phyloP scores from a whole-genome alignment of 2,329 filamentous ascomycete species.

The Neofusicoccum laricinum region DNA sequence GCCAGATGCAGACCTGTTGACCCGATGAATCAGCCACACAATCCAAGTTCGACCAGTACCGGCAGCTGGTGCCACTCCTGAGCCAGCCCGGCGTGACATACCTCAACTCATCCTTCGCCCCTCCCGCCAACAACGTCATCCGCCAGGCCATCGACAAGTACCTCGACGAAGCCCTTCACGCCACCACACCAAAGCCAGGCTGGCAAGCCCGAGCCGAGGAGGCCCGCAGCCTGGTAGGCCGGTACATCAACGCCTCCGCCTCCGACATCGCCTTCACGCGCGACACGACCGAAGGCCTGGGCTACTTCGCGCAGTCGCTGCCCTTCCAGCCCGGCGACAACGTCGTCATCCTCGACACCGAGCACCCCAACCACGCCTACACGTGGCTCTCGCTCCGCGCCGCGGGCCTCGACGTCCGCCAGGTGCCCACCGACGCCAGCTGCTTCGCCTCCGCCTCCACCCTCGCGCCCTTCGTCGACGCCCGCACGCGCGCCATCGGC shows the following conservation, averaged over 20 bases:
- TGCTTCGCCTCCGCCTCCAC: neutral
- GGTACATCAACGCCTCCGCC: neutral
- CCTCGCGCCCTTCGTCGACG: neutral
- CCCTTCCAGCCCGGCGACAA: neutral
- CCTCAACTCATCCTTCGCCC: neutral
- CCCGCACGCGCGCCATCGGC: neutral
- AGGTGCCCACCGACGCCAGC: neutral
- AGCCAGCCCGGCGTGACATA: neutral
- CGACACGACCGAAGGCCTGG: neutral
- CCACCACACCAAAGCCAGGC: neutral
- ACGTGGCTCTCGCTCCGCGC: neutral
- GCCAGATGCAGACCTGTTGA: no score
- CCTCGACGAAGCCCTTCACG: neutral
- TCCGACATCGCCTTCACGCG: neutral
- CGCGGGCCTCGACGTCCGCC: neutral
- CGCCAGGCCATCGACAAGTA: neutral
- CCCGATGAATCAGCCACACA: no score
- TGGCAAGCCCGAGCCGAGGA: neutral
- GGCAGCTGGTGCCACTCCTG: neutral
- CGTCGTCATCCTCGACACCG: neutral
- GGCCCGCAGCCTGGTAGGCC: neutral
- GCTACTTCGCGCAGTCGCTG: neutral
- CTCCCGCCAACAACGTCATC: neutral
- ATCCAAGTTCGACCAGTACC: neutral
- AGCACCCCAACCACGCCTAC: neutral